Evolutionary conservation across 2,329 filamentous ascomycete genomes (phyloP), one percentile per base, ranked within the genome.

Genomic region (Aspergillus caelatus): DNA sequence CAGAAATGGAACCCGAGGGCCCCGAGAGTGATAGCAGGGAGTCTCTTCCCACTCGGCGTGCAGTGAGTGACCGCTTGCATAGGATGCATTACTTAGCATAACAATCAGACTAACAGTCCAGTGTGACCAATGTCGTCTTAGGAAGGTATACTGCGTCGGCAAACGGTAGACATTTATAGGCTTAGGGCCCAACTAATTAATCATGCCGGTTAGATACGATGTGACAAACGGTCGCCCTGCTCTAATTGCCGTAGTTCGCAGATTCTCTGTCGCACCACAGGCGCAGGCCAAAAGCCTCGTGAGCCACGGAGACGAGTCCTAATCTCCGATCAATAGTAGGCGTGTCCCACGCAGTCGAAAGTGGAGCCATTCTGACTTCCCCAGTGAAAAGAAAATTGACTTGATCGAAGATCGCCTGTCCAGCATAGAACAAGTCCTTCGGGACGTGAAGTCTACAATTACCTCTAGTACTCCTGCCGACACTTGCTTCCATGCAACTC

Each of bases 371-470:
- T 26, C 28, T 10, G 21, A 57, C 52, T 28, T 21, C n/a, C 23
- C 19, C 53, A 84, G 82, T 72, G 84, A 86, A 69, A 81, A 77
- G 68, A 84, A 85, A 70, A 83, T 86, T 56, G 83, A 85, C 64
- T 70, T 80, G 14, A 84, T 86, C 57, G 83, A 84, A 67, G 79
- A 82, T 34, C 79, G 83, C 19, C 73, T 86, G 10, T 76, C 77
- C 8, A 76, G 77, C n/a, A 84, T 86, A 46, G 83, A 85, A 65
- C 70, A 57, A 71, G 72, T 70, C 67, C 69, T 73, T 19, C 65
- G 50, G 41, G 71, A 74, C 52, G 56, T 77, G 16, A 68, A 68
- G 61, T 57, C 66, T 58, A 59, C 45, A 26, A 55, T 67, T 62
- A 11, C 65, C 54, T 39, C 62, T 26, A 61, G 57, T 32, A 23